Evolutionary conservation across 2,329 filamentous ascomycete species (phyloP).

Genomic region (Neopestalotiopsis clavispora): DNA sequence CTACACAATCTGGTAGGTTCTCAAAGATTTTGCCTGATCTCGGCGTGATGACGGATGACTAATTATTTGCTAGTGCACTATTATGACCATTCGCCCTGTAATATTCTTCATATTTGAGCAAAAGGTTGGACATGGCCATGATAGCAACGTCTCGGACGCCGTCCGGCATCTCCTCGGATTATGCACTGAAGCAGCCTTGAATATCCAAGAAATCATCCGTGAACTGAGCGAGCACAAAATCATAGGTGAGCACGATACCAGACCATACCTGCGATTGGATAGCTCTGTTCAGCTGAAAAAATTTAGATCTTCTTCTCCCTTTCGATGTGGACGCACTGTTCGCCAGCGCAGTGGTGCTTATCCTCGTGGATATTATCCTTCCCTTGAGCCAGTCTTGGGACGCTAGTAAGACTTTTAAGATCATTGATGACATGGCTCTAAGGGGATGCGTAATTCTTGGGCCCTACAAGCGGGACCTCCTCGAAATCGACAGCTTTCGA

Average conservation of each 20-base stretch:
- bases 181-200: background rate
- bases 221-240: background rate
- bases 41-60: background rate
- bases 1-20: slow-evolving; percentile 1
- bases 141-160: background rate
- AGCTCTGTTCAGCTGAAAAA: background rate
- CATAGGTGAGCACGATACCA: background rate
- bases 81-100: slow-evolving; percentile 1
- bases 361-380: background rate
- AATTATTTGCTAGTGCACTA: background rate
- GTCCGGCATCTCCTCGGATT: background rate
- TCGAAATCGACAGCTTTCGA: background rate
- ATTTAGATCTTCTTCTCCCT: background rate
- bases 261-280: background rate
- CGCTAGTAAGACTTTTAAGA: background rate
- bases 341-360: slow-evolving; percentile 2
- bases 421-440: slow-evolving; percentile 5
- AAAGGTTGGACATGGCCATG: background rate
- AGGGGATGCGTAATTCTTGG: background rate
- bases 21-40: background rate
- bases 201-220: background rate
- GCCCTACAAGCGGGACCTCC: background rate
- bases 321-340: background rate
- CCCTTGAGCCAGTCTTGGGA: background rate
- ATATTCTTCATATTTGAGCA: slow-evolving; percentile 6